Percentiles rank a stretch among this genome's conserved stretches.
Evolutionary conservation across 163 green algal species (phyloP).

Genomic region (Scenedesmus sp.): DNA sequence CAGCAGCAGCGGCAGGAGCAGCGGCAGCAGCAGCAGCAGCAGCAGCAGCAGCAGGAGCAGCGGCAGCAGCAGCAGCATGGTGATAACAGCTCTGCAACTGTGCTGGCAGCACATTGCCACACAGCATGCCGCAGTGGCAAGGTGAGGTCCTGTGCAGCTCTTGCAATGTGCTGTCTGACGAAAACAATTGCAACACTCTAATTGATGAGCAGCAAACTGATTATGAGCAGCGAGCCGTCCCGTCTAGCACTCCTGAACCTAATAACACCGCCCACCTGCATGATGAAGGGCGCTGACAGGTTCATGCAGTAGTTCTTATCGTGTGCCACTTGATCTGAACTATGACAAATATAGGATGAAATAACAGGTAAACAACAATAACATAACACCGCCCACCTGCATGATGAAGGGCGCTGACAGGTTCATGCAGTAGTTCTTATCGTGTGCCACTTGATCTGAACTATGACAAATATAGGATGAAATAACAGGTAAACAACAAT

Average conservation of each 20-base stretch:
- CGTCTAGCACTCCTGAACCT: too few relatives aligned
- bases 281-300: conserved; percentile 97
- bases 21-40: neutral
- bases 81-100: neutral
- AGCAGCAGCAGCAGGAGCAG: neutral
- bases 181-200: neutral
- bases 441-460: conserved; percentile 63
- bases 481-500: neutral
- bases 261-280: conserved; percentile 68
- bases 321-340: conserved; percentile 60
- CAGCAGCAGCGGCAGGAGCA: neutral
- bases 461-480: too few relatives aligned
- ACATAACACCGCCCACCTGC: conserved; percentile 63
- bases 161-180: neutral
- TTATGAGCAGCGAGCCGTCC: too few relatives aligned
- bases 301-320: conserved; percentile 94
- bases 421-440: conserved; percentile 94
- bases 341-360: too few relatives aligned
- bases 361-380: neutral
- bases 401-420: conserved; percentile 98
- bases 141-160: neutral
- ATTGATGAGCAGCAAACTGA: too few relatives aligned
- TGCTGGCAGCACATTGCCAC: neutral
- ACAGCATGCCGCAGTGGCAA: neutral
- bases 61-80: neutral